Evolutionary conservation across 768 basidiomycete genomes (phyloP), one percentile per base, ranked within the genome.

Genomic region (Inosperma sp.): DNA sequence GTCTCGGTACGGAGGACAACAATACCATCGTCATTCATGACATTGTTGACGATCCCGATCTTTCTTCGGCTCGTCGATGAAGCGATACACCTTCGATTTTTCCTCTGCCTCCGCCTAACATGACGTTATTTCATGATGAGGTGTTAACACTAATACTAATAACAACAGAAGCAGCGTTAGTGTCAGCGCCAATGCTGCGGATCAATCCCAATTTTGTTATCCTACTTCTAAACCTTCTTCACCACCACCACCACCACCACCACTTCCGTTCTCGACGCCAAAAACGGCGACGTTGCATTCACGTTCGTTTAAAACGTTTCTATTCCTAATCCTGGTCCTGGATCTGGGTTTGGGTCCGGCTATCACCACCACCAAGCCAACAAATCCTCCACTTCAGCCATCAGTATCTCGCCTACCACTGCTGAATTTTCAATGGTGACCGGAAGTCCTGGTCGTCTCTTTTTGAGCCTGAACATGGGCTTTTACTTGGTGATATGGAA

Each of bases 401-500:
- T 63, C 23, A 84, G 77, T 57, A 69, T 81, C 42, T 83, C 84
- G 5, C 81, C 81, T 16, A 83, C 83, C 16, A 83, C 80, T 14
- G 78, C 80, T 6, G 83, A 80, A 56, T 83, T 86, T 51, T 86
- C 81, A 10, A 77, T 84, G 64, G 66, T 75, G 27, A 80, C 80
- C 4, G 65, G 68, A 3, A 86, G 84, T 12, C 87, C 87, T 0
- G 74, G 77, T 10, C 89, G 87, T 60, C 68, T 90, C 36, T 75
- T 77, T 54, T 68, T 90, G 26, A 73, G 80, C 85, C 88, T 5
- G 87, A 88, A 60, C 85, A 90, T 60, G 88, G 89, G 64, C 54
- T 79, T 33, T 79, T 86, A 56, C 72, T 90, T 7, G 82, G 80
- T 0, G 87, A 90, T 59, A 82, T 90, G 83, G 78, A 83, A 34